phyloP scores from a whole-genome alignment of 2,329 filamentous ascomycete species.

The Colletotrichum lentis region DNA sequence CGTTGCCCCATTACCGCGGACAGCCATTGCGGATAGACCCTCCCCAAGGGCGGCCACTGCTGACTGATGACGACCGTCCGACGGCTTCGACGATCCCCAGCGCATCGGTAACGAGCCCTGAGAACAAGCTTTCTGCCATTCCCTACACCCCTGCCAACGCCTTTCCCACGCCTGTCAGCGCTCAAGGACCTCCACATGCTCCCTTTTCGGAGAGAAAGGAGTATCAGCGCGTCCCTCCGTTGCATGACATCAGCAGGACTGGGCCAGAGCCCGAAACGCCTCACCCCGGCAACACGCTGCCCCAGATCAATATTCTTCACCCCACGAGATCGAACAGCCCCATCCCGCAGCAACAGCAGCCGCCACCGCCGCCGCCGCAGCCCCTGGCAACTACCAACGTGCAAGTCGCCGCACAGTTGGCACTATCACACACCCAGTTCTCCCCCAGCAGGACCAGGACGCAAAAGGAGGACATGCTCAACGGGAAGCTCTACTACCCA shows the following conservation, averaged over 20 bases:
- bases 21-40: constrained; percentile 70
- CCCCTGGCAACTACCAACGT: constrained; percentile 52
- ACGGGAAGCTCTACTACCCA: constrained; percentile 79
- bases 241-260: constrained; percentile 64
- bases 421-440: constrained; percentile 64
- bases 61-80: constrained; percentile 65
- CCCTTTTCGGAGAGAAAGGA: constrained; percentile 64
- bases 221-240: constrained; percentile 67
- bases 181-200: constrained; percentile 53
- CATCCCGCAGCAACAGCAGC: constrained; percentile 40
- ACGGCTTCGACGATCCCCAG: constrained; percentile 68
- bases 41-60: constrained; percentile 64
- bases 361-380: constrained; percentile 31
- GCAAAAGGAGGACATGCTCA: constrained; percentile 91
- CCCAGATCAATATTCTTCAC: constrained; percentile 66
- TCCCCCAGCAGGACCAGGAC: constrained; percentile 56
- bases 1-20: constrained; percentile 67
- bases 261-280: constrained; percentile 61
- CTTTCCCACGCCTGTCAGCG: constrained; percentile 71
- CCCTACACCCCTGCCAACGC: constrained; percentile 63
- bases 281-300: constrained; percentile 60
- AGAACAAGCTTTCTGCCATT: constrained; percentile 68
- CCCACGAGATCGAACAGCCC: constrained; percentile 60
- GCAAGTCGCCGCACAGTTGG: constrained; percentile 66
- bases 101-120: constrained; percentile 65